Conservation (phyloP, 805 yeast species). For the Yarrowia phangngaensis region DNA sequence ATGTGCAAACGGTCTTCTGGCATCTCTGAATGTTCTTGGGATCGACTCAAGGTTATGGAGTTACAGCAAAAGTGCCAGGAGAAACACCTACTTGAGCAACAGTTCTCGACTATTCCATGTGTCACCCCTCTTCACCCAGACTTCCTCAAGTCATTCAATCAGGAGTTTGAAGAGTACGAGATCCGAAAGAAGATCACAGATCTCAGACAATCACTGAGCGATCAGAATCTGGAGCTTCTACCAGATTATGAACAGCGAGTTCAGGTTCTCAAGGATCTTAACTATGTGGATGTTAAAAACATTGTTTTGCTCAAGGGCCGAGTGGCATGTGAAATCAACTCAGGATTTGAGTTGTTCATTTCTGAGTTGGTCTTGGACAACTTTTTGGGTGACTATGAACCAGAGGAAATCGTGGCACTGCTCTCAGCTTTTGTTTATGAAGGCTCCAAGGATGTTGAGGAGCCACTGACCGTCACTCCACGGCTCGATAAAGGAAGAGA, state of each 20-base stretch:
- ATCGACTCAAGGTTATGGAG: slow-evolving; percentile 37
- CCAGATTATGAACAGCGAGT: slow-evolving; percentile 94
- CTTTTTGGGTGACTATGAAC: slow-evolving; percentile 86
- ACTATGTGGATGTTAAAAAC: slow-evolving; percentile 68
- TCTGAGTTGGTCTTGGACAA: slow-evolving; percentile 90
- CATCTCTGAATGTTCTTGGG: slow-evolving; percentile 6
- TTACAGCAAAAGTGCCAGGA: slow-evolving; percentile 41
- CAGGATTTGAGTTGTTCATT: slow-evolving; percentile 85
- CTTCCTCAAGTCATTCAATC: slow-evolving; percentile 47
- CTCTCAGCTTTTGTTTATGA: slow-evolving; percentile 90
- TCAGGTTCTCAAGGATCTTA: slow-evolving; percentile 69
- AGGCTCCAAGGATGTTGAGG: slow-evolving; percentile 68
- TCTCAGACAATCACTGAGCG: slow-evolving; percentile 64
- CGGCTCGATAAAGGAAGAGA: slow-evolving; percentile 60
- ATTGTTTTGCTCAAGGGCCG: slow-evolving; percentile 82
- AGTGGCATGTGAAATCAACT: slow-evolving; percentile 73
- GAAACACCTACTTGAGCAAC: background rate
- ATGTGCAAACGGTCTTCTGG: slow-evolving; percentile 11
- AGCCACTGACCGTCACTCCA: slow-evolving; percentile 67
- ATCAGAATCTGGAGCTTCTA: slow-evolving; percentile 79
- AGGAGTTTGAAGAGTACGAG: slow-evolving; percentile 46
- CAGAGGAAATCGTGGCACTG: slow-evolving; percentile 95
- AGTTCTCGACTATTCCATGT: slow-evolving; percentile 13
- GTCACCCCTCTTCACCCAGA: slow-evolving; percentile 38
- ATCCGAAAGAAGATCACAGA: slow-evolving; percentile 52